Evolutionary conservation across 2,329 filamentous ascomycete species (phyloP).

Genomic region (Pseudogymnoascus sp.): DNA sequence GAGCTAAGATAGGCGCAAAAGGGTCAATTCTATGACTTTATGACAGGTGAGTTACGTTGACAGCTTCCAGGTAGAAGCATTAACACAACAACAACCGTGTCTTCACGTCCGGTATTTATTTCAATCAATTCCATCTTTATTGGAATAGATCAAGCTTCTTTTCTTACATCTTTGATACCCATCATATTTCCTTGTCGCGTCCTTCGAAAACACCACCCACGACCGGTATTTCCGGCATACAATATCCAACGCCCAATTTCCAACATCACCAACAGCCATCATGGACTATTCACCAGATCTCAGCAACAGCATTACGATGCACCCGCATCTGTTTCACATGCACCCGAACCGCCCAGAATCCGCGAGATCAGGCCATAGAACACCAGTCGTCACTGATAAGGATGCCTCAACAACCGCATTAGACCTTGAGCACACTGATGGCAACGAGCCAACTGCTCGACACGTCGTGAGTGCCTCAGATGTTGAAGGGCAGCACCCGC

Average conservation of each 20-base stretch:
- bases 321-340: constrained; percentile 26
- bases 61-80: constrained; percentile 2
- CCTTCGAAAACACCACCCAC: neutral
- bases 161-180: neutral
- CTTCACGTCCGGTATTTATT: constrained; percentile 1
- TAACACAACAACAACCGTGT: constrained; percentile 8
- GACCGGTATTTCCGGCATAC: neutral
- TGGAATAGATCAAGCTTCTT: neutral
- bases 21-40: neutral
- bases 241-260: neutral
- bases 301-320: constrained; percentile 27
- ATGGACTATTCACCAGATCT: constrained; percentile 17
- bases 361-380: constrained; percentile 20
- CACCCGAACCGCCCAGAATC: constrained; percentile 23
- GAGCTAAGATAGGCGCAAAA: neutral
- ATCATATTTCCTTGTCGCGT: neutral
- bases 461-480: constrained; percentile 29
- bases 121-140: neutral
- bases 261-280: neutral
- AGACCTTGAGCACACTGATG: constrained; percentile 27
- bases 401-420: constrained; percentile 36
- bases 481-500: constrained; percentile 33
- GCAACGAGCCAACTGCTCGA: constrained; percentile 25
- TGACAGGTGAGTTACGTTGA: neutral
- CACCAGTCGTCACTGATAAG: constrained; percentile 22